Evolutionary conservation across 306 rosid species (phyloP), one percentile per base, ranked within the genome.

Genomic region (Cyamopsis tetragonoloba): DNA sequence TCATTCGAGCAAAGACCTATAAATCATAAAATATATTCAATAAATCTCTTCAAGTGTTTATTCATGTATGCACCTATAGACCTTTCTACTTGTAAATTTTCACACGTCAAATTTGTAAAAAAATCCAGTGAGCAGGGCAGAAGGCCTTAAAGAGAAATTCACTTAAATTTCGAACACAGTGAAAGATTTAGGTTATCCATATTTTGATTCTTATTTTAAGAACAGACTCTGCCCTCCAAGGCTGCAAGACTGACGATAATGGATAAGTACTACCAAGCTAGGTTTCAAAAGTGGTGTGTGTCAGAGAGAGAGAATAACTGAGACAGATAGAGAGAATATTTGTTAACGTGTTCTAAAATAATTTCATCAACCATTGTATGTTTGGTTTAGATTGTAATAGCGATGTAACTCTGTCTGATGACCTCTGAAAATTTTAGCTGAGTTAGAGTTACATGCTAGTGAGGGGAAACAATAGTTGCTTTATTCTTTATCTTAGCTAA

Each of bases 1-100:
- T 77, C 88, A 83, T 87, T 78, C 91, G 86, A 30, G 91, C 85
- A 79, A 89, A 86, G 48, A 93, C 91, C 96, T 93, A 66, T 6
- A 30, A 23, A 70, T 30, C 31, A 68, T 8, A 30, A 23, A 70
- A 35, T 35, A 68, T 8, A 49, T 65, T 61, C 46, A 54, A 24
- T 3, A 57, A 38, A 48, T 57, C 31, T 24, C 56, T 67, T 27
- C 17, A 30, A 60, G 23, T 42, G 28, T 68, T 47, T 42, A 37
- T 39, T 58, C 66, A 23, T 10, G 57, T 7, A 18, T 49, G 32
- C 5, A 61, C 35, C 37, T 5, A 55, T n/a, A 68, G 38, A 62
- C 22, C 49, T 39, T 55, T 62, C 13, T 22, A 55, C 22, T 14
- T 37, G 48, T 28, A 27, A 54, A 55, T 17, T 62, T 28, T 63